Percentiles rank a stretch among this genome's conserved stretches.
phyloP scores from a whole-genome alignment of 2,329 filamentous ascomycete genomes.

The Pyrenophora tritici-repentis region DNA sequence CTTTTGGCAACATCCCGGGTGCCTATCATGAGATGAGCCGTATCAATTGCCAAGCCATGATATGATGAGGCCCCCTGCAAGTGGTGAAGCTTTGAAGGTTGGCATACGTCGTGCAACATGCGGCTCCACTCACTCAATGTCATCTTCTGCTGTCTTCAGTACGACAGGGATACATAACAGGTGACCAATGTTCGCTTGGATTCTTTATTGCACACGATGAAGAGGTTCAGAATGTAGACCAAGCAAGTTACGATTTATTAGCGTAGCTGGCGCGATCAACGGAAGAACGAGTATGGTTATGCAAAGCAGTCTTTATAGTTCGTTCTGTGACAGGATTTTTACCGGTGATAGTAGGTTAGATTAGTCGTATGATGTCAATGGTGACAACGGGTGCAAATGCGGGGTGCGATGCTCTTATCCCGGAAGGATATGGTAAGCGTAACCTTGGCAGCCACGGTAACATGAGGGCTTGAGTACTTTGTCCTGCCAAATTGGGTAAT shows the following conservation, averaged over 20 bases:
- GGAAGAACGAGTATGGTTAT: not conserved
- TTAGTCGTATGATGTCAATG: slow-evolving; percentile 5
- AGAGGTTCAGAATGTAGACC: too few relatives aligned
- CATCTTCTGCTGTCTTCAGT: too few relatives aligned
- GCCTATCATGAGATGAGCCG: not conserved
- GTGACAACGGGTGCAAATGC: slow-evolving; percentile 4
- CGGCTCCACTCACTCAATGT: too few relatives aligned
- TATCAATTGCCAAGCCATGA: not conserved
- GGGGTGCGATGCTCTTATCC: slow-evolving; percentile 10
- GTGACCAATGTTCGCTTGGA: too few relatives aligned
- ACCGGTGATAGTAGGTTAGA: not conserved
- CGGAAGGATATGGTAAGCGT: slow-evolving; percentile 8
- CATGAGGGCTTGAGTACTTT: slow-evolving; percentile 3
- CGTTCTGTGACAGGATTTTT: too few relatives aligned
- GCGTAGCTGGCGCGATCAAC: too few relatives aligned
- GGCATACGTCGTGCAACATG: slow-evolving; percentile 9
- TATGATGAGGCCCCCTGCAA: not conserved
- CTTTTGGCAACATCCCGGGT: not conserved
- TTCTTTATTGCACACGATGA: too few relatives aligned
- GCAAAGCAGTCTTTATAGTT: not conserved
- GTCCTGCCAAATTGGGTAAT: not conserved
- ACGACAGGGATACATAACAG: too few relatives aligned
- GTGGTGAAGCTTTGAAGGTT: not conserved
- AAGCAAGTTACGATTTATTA: too few relatives aligned
- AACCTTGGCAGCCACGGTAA: slow-evolving; percentile 18